Evolutionary conservation across 176 grass and related monocot genomes (phyloP), one percentile per base, ranked within the genome.

Genomic region (Pharus latifolius): DNA sequence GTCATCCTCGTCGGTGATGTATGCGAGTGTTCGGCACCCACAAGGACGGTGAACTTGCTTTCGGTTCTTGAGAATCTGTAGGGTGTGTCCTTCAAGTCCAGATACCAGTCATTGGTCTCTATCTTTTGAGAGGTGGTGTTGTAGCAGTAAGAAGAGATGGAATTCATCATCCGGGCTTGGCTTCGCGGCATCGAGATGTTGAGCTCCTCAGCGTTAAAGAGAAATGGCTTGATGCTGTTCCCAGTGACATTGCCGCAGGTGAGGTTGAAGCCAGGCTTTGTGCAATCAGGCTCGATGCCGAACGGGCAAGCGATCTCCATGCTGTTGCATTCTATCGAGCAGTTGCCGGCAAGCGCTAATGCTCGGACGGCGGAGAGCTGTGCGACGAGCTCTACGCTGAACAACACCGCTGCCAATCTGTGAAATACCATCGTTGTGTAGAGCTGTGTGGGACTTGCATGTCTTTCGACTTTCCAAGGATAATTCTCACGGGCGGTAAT

Each of bases 301-400:
- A n/a, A 62, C 4, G 77, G 77, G 56, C n/a, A n/a, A 60, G 65
- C 18, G 78, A 81, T 53, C 2, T 41, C 16, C 14, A 73, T 6
- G 28, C 10, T 22, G 29, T 56, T 57, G 6, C 78, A 73, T 0
- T n/a, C 55, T 0, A 44, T 16, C 10, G 24, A 49, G 29, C 57
- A 75, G 2, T 17, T n/a, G n/a, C n/a, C n/a, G n/a, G n/a, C n/a
- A n/a, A n/a, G n/a, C n/a, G n/a, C n/a, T n/a, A n/a, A n/a, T n/a
- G n/a, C n/a, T n/a, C n/a, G n/a, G n/a, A n/a, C n/a, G n/a, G n/a
- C n/a, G n/a, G n/a, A n/a, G n/a, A n/a, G n/a, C n/a, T n/a, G n/a
- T n/a, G n/a, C n/a, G n/a, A n/a, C n/a, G n/a, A n/a, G n/a, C n/a
- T n/a, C n/a, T n/a, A n/a, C n/a, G n/a, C n/a, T n/a, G n/a, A n/a